Evolutionary conservation across 1,284 basidiomycete species (phyloP).

Genomic region (Malassezia slooffiae): DNA sequence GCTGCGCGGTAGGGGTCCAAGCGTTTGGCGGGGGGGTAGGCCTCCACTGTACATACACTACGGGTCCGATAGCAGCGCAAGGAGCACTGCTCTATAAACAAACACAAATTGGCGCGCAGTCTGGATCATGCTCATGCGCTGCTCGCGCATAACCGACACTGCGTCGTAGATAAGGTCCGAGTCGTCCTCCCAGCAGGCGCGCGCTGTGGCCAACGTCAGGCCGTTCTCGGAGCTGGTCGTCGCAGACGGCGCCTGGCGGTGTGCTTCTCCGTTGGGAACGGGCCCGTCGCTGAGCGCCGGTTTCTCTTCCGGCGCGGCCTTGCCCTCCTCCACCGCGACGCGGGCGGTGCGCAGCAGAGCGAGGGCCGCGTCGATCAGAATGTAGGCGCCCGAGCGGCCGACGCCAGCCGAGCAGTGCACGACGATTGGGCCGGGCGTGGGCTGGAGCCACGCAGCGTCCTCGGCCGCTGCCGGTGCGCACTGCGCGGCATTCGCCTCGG

Average conservation of each 20-base stretch:
- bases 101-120: slow-evolving; percentile 43
- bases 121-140: slow-evolving; percentile 43
- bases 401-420: slow-evolving; percentile 46
- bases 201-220: not conserved
- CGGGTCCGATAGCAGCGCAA: slow-evolving; percentile 16
- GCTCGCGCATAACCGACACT: slow-evolving; percentile 24
- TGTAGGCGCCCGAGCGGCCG: slow-evolving; percentile 39
- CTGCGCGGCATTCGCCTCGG: slow-evolving; percentile 16
- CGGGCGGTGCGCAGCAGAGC: slow-evolving; percentile 26
- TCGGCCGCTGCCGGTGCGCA: no score
- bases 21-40: no score
- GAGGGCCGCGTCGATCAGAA: slow-evolving; percentile 35
- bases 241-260: no score
- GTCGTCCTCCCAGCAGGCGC: not conserved
- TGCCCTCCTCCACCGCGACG: slow-evolving; percentile 10
- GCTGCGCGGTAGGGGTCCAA: no score
- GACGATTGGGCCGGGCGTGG: slow-evolving; percentile 26
- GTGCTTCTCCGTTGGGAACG: no score
- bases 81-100: slow-evolving; percentile 33
- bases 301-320: not conserved
- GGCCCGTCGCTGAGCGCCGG: no score
- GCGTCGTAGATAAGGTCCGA: slow-evolving; percentile 13
- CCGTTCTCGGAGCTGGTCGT: no score
- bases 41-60: no score
- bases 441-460: no score